These are phyloP conservation scores for Naegleria fowleri DNA, from an alignment of 208 protist species.

Conservation along the genomic window DNA sequence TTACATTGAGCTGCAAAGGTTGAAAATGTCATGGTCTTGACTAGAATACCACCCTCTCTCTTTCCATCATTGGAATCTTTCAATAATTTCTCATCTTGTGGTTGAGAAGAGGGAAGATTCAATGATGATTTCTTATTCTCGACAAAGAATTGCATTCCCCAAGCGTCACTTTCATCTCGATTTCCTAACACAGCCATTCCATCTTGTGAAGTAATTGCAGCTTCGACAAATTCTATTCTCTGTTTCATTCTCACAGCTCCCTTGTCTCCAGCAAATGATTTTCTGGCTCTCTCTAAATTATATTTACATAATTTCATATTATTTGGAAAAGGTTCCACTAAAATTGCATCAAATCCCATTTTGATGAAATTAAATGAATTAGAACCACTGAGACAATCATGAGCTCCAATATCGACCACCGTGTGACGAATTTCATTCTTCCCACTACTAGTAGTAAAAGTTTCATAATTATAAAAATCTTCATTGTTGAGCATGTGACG, in stretches of 20 bases:
- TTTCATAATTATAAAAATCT: background rate
- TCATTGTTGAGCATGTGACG: background rate
- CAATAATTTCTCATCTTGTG: too few species aligned
- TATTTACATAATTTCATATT: constrained; percentile 13
- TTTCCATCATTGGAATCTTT: background rate
- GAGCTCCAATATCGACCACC: background rate
- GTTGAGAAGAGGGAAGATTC: too few species aligned
- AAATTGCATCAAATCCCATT: background rate
- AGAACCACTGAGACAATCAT: background rate
- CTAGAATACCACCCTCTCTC: background rate
- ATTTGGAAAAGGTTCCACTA: background rate
- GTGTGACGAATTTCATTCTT: background rate
- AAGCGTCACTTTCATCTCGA: background rate
- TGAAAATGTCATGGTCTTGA: background rate
- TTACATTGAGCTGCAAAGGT: background rate
- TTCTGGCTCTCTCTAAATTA: background rate
- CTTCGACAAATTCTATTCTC: background rate
- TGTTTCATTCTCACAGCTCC: background rate
- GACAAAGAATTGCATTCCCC: background rate
- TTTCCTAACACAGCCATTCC: background rate
- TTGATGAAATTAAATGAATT: background rate
- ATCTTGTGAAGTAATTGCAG: background rate
- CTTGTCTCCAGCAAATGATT: background rate
- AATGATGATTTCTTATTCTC: background rate
- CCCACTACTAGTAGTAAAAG: background rate